Evolutionary conservation across 179 eudicot genomes (phyloP), one percentile per base, ranked within the genome.

Genomic region (Gypsophila paniculata): DNA sequence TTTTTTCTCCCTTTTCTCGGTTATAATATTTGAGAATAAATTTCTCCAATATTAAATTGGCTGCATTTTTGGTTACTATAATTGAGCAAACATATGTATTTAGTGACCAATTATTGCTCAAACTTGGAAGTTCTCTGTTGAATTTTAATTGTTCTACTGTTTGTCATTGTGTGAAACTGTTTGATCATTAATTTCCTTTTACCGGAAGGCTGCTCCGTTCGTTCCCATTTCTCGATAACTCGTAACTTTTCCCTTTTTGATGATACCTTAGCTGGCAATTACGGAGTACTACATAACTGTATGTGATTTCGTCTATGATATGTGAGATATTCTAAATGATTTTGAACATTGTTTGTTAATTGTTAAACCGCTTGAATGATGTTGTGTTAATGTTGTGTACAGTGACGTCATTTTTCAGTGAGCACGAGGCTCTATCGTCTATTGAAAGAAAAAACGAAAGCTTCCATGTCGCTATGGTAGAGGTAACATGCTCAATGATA

Each of bases 391-490:
- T 74, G 52, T 62, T 75, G 46, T 79, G 60, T 76, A 42, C 89
- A 91, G 95, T 91, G 82, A 78, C 83, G 65, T 63, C 75, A 21
- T 89, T 87, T 79, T 76, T 68, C 73, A 80, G 82, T 71, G 91
- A 85, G 77, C 65, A 74, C 51, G 95, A 89, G 71, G 97, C 97
- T 57, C 58, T 86, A 58, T 48, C 83, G 15, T 87, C 91, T 22
- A 75, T 87, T 77, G 84, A 85, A 39, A 81, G 76, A 69, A 82
- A 79, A 72, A 64, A 76, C 2, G 84, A 82, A 75, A 71, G 71
- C 78, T 91, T 82, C 83, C 92, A 91, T 80, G 84, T 89, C 68
- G 92, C 95, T 54, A 85, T 91, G 68, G 83, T 91, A 57, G 92
- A 89, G 97, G 97, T 89, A 86, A 70, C 34, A 14, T 34, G 34